phyloP scores from a whole-genome alignment of 805 yeast species.

The Ogataea trehalophila region DNA sequence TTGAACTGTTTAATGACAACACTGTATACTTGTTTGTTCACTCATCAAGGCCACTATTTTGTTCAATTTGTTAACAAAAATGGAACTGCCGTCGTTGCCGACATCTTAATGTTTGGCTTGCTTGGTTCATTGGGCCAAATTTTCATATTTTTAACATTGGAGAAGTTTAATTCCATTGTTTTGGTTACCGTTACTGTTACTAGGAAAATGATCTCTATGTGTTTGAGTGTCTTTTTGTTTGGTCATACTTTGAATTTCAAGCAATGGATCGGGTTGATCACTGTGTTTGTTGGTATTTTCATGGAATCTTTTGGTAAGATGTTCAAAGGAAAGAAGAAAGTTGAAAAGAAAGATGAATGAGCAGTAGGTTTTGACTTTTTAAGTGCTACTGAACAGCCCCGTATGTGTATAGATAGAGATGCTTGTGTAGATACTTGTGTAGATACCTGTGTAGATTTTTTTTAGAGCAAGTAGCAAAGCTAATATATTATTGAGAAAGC shows the following conservation, averaged over 20 bases:
- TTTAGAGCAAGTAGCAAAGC: no score
- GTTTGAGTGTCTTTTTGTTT: slow-evolving; percentile 78
- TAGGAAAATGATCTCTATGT: slow-evolving; percentile 93
- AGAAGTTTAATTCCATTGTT: slow-evolving; percentile 77
- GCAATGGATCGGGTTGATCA: slow-evolving; percentile 76
- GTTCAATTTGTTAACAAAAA: slow-evolving; percentile 38
- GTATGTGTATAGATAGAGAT: no score
- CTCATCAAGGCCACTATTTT: slow-evolving; percentile 48
- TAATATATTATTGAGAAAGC: no score
- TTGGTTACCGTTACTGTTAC: slow-evolving; percentile 94
- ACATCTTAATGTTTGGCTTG: slow-evolving; percentile 60
- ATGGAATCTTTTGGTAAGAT: slow-evolving; percentile 62
- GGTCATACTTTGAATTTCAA: slow-evolving; percentile 61
- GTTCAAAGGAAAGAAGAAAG: slow-evolving; percentile 3
- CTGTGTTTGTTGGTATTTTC: slow-evolving; percentile 84
- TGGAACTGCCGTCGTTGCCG: slow-evolving; percentile 53
- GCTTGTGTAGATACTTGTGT: no score
- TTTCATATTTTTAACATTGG: slow-evolving; percentile 83
- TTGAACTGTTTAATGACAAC: slow-evolving; percentile 44
- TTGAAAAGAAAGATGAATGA: background rate
- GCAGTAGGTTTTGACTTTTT: no score
- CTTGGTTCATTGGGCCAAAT: slow-evolving; percentile 92
- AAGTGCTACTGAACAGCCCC: no score
- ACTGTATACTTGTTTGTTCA: slow-evolving; percentile 40
- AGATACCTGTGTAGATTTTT: no score